Base-by-base conservation (phyloP, 1,139 yeast species). In the Debaryomyces singareniensis region DNA sequence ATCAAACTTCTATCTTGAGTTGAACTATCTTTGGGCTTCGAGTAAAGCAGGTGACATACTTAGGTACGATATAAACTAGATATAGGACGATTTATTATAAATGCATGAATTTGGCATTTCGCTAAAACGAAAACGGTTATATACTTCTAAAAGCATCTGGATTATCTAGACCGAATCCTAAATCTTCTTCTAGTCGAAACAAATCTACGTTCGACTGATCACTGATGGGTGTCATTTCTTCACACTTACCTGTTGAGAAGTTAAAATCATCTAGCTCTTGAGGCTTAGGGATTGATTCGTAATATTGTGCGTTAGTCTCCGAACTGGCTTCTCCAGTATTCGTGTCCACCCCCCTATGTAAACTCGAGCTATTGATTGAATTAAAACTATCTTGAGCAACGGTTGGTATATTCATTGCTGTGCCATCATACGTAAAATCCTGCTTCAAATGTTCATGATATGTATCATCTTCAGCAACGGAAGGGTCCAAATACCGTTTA, bases 31-130 rank as follows among this genome's bases (percentile, higher is more conserved):
- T 29, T 74, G 78, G 79, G 63, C 71, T 15, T 69, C 67, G 48
- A 64, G 69, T 2, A 61, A 65, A 29, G 67, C 64, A 26, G 81
- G 81, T 2, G 81, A 75, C 47, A 48, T 72, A 9, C 59, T 73
- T 28, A 60, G 61, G 29, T 55, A 51, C 32, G 30, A 30, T 27
- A 43, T 15, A 28, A 22, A 29, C 5, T 12, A 15, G 16, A 29
- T 16, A 14, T 5, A 9, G 4, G 13, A 11, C 10, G 15, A 6
- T 24, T 10, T 9, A 9, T 27, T 27, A n/a, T 13, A 20, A 7
- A 18, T 18, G 21, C 21, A 18, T 18, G 7, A 18, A 7, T 7
- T n/a, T 7, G n/a, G 7, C n/a, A 18, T 7, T n/a, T 24, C 13
- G 11, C 20, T 21, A 30, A 20, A 28, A 21, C 14, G 6, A 14